Conservation (phyloP, 1,284 basidiomycete genomes). For the Cutaneotrichosporon mucoides region DNA sequence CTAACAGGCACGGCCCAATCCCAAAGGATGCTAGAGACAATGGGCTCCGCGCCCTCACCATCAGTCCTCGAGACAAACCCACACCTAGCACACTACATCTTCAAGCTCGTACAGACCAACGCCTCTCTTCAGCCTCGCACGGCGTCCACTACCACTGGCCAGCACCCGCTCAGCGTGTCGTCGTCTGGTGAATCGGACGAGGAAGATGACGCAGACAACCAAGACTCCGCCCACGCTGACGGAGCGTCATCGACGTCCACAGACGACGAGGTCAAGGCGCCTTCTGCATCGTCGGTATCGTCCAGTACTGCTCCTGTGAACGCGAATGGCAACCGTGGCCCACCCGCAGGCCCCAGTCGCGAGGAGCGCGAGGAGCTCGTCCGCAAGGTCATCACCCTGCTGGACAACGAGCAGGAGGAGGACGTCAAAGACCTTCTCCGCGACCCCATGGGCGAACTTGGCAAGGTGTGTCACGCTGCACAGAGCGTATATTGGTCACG, state of each 20-base stretch:
- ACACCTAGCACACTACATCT: constrained; percentile 43
- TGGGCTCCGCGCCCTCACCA: constrained; percentile 4
- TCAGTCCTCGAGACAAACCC: constrained; percentile 32
- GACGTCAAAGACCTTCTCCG: constrained; percentile 71
- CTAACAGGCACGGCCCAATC: constrained; percentile 1
- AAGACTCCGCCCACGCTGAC: background rate
- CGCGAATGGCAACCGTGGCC: background rate
- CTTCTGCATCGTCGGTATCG: background rate
- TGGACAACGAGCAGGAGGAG: constrained; percentile 79
- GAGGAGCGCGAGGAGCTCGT: constrained; percentile 55
- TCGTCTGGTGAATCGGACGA: constrained; percentile 44
- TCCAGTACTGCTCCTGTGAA: too few species aligned
- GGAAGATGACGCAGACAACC: constrained; percentile 20
- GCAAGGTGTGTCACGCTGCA: constrained; percentile 54
- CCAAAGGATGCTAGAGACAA: background rate
- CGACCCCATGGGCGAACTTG: constrained; percentile 65
- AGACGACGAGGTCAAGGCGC: too few species aligned
- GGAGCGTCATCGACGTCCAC: background rate
- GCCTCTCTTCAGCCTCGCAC: constrained; percentile 19
- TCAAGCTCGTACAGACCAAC: constrained; percentile 34
- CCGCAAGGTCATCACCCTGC: constrained; percentile 62
- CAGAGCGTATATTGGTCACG: background rate
- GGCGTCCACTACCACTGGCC: constrained; percentile 9
- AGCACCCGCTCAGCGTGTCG: constrained; percentile 45
- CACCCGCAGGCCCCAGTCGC: constrained; percentile 7